Base-by-base conservation (phyloP, 2,329 filamentous ascomycete genomes). In the Lecanicillium sp. region DNA sequence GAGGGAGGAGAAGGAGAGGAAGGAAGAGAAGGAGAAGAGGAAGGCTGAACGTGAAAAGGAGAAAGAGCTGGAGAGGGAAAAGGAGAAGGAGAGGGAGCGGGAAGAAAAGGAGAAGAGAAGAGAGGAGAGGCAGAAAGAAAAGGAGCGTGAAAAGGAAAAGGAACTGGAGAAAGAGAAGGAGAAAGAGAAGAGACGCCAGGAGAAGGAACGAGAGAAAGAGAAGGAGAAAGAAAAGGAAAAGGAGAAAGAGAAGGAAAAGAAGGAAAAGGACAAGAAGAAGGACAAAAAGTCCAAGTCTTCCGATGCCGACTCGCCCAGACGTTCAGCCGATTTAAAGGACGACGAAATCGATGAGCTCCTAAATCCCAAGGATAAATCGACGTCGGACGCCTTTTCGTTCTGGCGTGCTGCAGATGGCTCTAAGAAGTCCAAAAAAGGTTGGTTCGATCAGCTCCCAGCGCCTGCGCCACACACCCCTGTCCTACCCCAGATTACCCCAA, bases 311-410 rank as follows among this genome's bases (percentile, higher is more conserved):
- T 30, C 40, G 29, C 41, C 47, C 10, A 33, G 37, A 11, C 48
- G 51, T 18, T 44, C 43, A 14, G 39, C 45, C 18, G 58, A 68
- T 18, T 56, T 68, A 38, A 63, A 58, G 10, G 51, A 61, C 10
- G 64, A 67, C 25, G 57, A 69, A 39, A 53, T 69, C 19, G 65
- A 68, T 36, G 64, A 67, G 46, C 54, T 70, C 14, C 52, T 69
- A 25, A 51, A 57, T 6, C 49, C 51, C 6, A 49, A 52, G 30
- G 51, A 56, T 33, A 55, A 56, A 39, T 48, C 49, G 32, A 57
- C 62, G 40, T 51, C 50, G 30, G 64, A 69, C 41, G 55, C 69
- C 1, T 79, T 78, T 55, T 68, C 68, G 48, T 77, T 78, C 60
- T 79, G 74, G 75, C 71, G 74, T 5, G 37, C 58, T 43, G 61